Percentiles rank a stretch among this genome's conserved stretches.
These are phyloP conservation scores for rapeseed (Brassica napus) DNA, from an alignment of 345 rosid species.

Conservation along the genomic window Da-Ae NC_063449.1:25741001-25741500, in stretches of 20 bases:
- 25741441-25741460: background rate
- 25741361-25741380: constrained; percentile 65
- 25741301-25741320: constrained; percentile 70
- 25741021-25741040: constrained; percentile 92
- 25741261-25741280: constrained; percentile 59
- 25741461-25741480: background rate
- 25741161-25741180: constrained; percentile 11
- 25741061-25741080: constrained; percentile 74
- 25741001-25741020: constrained; percentile 63
- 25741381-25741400: constrained; percentile 73
- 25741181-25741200: constrained; percentile 51
- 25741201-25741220: constrained; percentile 46
- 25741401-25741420: constrained; percentile 84
- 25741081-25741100: background rate
- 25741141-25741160: constrained; percentile 64
- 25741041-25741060: constrained; percentile 95
- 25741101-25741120: background rate
- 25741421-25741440: background rate
- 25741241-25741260: constrained; percentile 71
- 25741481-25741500: background rate
- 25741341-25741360: constrained; percentile 76
- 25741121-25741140: background rate
- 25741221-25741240: constrained; percentile 53
- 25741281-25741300: constrained; percentile 71
- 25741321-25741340: constrained; percentile 81